Evolutionary conservation across 179 eudicot genomes (phyloP).

Genomic region (Silene vulgaris): DNA sequence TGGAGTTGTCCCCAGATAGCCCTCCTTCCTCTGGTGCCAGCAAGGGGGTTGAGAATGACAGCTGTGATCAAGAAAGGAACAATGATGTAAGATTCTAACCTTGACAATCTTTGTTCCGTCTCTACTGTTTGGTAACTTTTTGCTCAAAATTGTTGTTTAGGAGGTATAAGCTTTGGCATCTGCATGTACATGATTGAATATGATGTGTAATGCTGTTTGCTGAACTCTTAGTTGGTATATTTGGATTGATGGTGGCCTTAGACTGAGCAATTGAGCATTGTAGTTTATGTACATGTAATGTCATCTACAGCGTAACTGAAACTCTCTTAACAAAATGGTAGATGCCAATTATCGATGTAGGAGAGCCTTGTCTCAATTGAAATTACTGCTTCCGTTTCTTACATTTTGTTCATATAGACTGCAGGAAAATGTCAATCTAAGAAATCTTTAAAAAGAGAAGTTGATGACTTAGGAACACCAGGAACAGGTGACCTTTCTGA

Average conservation of each 20-base stretch:
- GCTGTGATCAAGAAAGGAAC: conserved; percentile 33
- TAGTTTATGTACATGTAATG: too few species aligned
- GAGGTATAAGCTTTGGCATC: background rate
- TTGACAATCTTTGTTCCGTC: background rate
- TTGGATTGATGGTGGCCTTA: too few species aligned
- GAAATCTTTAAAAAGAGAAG: conserved; percentile 30
- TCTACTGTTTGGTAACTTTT: background rate
- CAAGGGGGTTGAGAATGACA: conserved; percentile 26
- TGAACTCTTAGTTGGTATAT: too few species aligned
- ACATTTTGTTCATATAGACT: conserved; percentile 30
- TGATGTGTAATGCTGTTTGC: background rate
- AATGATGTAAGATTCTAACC: conserved; percentile 38
- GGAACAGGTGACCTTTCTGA: conserved; percentile 21
- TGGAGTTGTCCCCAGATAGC: conserved; percentile 44
- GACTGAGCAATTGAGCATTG: too few species aligned
- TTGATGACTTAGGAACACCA: conserved; percentile 20
- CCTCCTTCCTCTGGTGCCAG: conserved; percentile 43
- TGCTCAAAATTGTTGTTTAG: background rate
- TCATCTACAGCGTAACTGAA: background rate
- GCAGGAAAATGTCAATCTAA: conserved; percentile 27
- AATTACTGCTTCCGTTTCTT: background rate
- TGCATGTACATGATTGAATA: background rate
- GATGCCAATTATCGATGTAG: background rate
- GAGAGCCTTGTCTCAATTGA: background rate
- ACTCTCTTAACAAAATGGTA: background rate